Evolutionary conservation across 495 filamentous ascomycete species (phyloP).

Genomic region (Hypoxylon perforatum): DNA sequence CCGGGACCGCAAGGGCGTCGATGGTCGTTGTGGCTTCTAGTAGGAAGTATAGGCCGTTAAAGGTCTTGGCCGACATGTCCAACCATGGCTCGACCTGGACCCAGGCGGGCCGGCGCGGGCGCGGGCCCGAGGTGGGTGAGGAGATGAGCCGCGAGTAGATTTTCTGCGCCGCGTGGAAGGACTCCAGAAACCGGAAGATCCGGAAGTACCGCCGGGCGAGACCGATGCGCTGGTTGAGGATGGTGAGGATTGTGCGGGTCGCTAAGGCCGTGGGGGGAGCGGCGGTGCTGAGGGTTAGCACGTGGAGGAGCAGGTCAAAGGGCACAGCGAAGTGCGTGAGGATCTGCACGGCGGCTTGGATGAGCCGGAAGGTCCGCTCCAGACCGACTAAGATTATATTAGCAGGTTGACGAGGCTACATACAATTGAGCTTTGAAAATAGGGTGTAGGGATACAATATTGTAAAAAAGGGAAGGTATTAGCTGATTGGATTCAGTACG

Average conservation of each 20-base stretch:
- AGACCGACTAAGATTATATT: slow-evolving; percentile 57
- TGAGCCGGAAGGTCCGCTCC: slow-evolving; percentile 70
- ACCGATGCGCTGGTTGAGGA: slow-evolving; percentile 45
- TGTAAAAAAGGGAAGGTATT: not conserved
- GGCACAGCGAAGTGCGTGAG: slow-evolving; percentile 52
- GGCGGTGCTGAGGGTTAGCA: slow-evolving; percentile 22
- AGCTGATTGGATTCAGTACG: too few relatives aligned
- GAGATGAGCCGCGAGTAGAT: slow-evolving; percentile 26
- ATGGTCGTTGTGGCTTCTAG: slow-evolving; percentile 56
- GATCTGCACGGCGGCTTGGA: slow-evolving; percentile 67
- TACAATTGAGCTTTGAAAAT: not conserved
- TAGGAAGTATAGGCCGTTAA: slow-evolving; percentile 60
- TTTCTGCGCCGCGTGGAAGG: slow-evolving; percentile 62
- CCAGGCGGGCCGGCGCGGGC: not conserved
- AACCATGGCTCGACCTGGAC: slow-evolving; percentile 42
- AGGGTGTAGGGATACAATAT: not conserved
- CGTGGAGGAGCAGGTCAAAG: slow-evolving; percentile 37
- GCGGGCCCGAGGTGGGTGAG: not conserved
- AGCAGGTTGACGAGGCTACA: not conserved
- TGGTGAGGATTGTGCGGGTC: slow-evolving; percentile 29
- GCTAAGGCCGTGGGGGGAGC: slow-evolving; percentile 12
- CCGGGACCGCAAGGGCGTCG: slow-evolving; percentile 60
- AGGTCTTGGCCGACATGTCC: slow-evolving; percentile 51
- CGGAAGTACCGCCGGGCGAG: slow-evolving; percentile 68
- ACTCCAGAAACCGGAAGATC: slow-evolving; percentile 70